Base-by-base conservation (phyloP, 2,329 filamentous ascomycete genomes). In the Helotiales sp. region DNA sequence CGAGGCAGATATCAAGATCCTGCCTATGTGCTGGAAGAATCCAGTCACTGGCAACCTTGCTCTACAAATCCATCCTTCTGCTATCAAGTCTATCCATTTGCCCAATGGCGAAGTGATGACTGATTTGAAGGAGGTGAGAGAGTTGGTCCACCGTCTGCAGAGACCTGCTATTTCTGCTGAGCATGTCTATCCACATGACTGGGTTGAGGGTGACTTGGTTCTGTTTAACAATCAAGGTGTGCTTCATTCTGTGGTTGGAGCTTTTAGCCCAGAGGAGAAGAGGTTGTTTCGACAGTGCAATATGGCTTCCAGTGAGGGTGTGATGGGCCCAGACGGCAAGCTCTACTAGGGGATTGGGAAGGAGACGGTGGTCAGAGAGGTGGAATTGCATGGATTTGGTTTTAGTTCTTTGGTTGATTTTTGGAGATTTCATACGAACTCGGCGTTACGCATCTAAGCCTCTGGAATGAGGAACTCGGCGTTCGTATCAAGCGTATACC, bases 1-100 rank as follows among this genome's bases (percentile, higher is more conserved):
- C 17, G 71, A 81, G 48, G 74, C 77, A 27, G 87, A 90, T 70
- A 84, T 92, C 69, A 85, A 90, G 74, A 76, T 87, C 60, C 77
- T 91, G 36, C 89, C 89, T 24, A 88, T 93, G 84, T 84, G 82
- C 72, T 93, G 89, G 89, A 83, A 83, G 66, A 93, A 92, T 69
- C 88, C 89, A 0, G 78, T 86, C 2, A 91, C 87, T 0, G 86
- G 85, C 7, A 78, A 80, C 10, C 75, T 91, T 7, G 86, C 89
- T 1, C 75, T 93, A 22, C 89, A 92, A 71, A 79, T 92, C 36
- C 89, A 93, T 64, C 89, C 90, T 0, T 86, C 83, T 7, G 88
- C 89, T 0, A 79, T 91, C 46, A 82, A 86, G 49, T 85, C 82
- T 67, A 81, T 93, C 62, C 87, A 91, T 63, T 75, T 87, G 1